phyloP scores from a whole-genome alignment of 2,329 filamentous ascomycete species.

The Botrytis hyacinthi region DNA sequence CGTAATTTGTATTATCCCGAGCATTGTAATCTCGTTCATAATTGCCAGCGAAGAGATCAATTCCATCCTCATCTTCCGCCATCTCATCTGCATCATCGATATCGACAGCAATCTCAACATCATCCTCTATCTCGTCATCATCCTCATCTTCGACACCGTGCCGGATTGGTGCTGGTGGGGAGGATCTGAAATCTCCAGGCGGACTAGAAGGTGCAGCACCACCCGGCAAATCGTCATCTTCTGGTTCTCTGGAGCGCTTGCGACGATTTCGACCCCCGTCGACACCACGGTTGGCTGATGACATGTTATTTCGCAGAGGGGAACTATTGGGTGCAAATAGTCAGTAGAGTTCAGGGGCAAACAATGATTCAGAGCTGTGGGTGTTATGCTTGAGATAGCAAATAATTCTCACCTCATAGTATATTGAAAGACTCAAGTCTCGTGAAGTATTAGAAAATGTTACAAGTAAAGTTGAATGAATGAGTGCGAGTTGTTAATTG shows the following conservation, averaged over 20 bases:
- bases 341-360: conserved; percentile 8
- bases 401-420: conserved; percentile 34
- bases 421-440: background rate
- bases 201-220: conserved; percentile 55
- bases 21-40: conserved; percentile 69
- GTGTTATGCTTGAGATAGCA: background rate
- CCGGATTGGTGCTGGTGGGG: conserved; percentile 59
- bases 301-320: conserved; percentile 75
- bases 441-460: background rate
- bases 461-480: background rate
- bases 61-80: conserved; percentile 77
- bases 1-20: conserved; percentile 68
- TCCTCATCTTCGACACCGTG: conserved; percentile 64
- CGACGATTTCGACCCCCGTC: conserved; percentile 48
- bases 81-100: conserved; percentile 77
- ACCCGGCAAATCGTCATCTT: conserved; percentile 58
- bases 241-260: conserved; percentile 64
- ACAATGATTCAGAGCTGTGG: conserved; percentile 9
- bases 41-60: conserved; percentile 73
- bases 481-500: background rate
- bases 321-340: conserved; percentile 57
- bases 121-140: conserved; percentile 67
- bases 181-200: conserved; percentile 55
- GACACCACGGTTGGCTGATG: conserved; percentile 76
- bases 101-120: conserved; percentile 69